Base-by-base conservation (phyloP, 2,329 filamentous ascomycete species). In the Cercospora sp. region DNA sequence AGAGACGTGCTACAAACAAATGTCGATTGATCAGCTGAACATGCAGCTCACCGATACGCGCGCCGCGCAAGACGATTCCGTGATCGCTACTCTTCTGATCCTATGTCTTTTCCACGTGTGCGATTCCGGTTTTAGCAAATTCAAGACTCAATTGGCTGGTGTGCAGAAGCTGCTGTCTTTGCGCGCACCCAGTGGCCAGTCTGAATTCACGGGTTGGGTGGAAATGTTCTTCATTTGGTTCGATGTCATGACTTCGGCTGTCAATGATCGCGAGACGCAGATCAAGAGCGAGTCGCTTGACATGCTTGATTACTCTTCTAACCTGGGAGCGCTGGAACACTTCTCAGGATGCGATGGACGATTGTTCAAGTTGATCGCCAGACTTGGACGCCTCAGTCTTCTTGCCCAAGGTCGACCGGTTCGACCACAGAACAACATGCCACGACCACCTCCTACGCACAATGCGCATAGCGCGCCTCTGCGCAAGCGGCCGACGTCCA, bases 171-270 rank as follows among this genome's bases (percentile, higher is more conserved):
- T 98, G 34, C 86, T 97, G 10, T 87, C 89, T 3, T 87, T 97
- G 81, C 87, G 93, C 68, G 87, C 90, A 71, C 83, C 87, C 77
- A 80, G 85, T 77, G 75, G 88, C 75, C 79, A 87, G 57, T 84
- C 84, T 12, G 82, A 88, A 61, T 91, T 93, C 69, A 91, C 92
- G 67, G 88, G 89, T 12, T 97, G 94, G 94, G 94, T 97, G 83
- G 92, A 96, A 75, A 89, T 92, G 51, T 89, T 97, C 73, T 97
- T 97, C 77, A 95, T 92, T 37, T 97, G 94, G 85, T 96, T 97
- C 77, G 94, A 97, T 79, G 92, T 94, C 65, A 92, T 97, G 81
- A 93, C 93, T 0, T 92, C 92, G 45, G 94, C 91, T 63, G 92
- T 97, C 77, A 97, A 97, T 74, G 92, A 97, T 79, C 89, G 94